Evolutionary conservation across 495 filamentous ascomycete species (phyloP), one percentile per base, ranked within the genome.

Genomic region (Xylaria curta): DNA sequence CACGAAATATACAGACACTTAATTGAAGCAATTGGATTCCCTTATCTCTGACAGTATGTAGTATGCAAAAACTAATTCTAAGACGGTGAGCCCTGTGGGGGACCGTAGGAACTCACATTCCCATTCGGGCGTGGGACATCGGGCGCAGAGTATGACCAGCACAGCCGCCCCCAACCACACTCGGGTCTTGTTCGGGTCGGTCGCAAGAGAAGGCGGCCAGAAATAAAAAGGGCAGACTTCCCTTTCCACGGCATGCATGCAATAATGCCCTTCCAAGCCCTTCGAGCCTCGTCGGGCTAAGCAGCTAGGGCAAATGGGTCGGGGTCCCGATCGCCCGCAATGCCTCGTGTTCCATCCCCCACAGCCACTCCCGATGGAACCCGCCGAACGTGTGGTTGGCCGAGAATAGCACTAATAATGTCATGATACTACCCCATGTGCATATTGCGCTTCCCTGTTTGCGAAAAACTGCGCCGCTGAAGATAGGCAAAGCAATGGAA

Each of bases 241-340:
- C 58, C 58, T 38, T 60, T 38, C 58, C 38, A 40, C 1, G 4
- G 5, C 56, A 58, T 0, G 10, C 59, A 24, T 38, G 60, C 21
- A 7, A 24, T 0, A 44, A 46, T 46, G 38, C 60, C 40, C 31
- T 49, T 12, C 62, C 44, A 51, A 40, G 65, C 65, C 64, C 31
- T 54, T 44, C 36, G 49, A 67, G 47, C 49, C 65, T 67, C 65
- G 49, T 33, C 19, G 36, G 36, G 47, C 28, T 10, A 36, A 44
- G 64, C 8, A 26, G 19, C 64, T 2, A 15, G 31, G 31, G 0
- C 26, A 15, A 40, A n/a, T 15, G 78, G 78, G 24, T 75, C 78
- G 79, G 17, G 13, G 44, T 28, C 51, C 72, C 59, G 17, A 80
- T 68, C 51, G 76, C 77, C 26, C 73, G 71, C 10, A 73, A 46